These are phyloP conservation scores for Lunularia cruciata DNA, from an alignment of 225 moss, liverwort and hornwort species.

Conservation along the genomic window DNA sequence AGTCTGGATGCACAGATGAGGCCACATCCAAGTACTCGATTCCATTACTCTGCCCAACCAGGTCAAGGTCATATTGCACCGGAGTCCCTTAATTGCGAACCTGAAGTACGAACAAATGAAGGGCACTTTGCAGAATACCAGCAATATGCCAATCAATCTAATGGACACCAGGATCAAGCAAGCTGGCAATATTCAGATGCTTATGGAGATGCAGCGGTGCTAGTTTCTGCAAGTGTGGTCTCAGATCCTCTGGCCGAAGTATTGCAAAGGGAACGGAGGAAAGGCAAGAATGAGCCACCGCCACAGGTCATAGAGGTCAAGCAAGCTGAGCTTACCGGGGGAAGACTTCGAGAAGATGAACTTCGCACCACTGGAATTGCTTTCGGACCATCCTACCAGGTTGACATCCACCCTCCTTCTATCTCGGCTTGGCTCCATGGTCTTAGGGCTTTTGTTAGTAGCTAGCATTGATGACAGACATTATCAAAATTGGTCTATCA, in stretches of 20 bases:
- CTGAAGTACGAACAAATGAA: background rate
- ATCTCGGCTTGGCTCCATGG: background rate
- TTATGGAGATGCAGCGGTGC: conserved; percentile 22
- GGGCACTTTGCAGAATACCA: conserved; percentile 4
- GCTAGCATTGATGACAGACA: no score
- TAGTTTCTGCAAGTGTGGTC: conserved; percentile 25
- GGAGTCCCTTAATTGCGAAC: conserved; percentile 8
- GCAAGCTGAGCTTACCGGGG: conserved; percentile 88
- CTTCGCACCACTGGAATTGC: conserved; percentile 88
- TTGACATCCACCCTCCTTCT: conserved; percentile 18
- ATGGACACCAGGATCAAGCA: conserved; percentile 35
- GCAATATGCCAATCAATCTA: conserved; percentile 1
- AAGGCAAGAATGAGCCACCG: conserved; percentile 71
- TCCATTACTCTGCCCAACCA: conserved; percentile 19
- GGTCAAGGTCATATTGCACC: conserved; percentile 15
- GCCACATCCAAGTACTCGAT: conserved; percentile 3
- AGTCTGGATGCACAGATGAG: conserved; percentile 7
- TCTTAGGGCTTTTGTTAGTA: background rate
- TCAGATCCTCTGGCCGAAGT: conserved; percentile 69
- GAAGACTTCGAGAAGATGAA: conserved; percentile 82
- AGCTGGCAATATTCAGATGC: conserved; percentile 49
- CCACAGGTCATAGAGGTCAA: conserved; percentile 85
- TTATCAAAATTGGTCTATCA: no score
- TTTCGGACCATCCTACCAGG: conserved; percentile 87
- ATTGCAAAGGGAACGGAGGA: conserved; percentile 79